Evolutionary conservation across 1,284 basidiomycete genomes (phyloP).

Genomic region (Naganishia sp.): DNA sequence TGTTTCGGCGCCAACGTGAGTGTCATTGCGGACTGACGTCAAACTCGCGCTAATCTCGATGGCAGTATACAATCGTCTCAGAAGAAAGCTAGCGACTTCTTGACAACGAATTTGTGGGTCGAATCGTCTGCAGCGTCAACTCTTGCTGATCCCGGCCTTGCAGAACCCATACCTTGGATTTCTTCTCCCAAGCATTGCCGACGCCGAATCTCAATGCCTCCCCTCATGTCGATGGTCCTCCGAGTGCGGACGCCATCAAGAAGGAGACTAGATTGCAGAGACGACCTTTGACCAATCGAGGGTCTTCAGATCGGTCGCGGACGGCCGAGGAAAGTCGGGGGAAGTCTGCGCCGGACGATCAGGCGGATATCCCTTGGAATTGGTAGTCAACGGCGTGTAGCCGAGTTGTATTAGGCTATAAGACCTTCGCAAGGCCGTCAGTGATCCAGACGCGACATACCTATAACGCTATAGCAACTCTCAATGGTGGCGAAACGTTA

Average conservation of each 20-base stretch:
- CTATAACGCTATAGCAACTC: no score
- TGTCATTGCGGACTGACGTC: not conserved
- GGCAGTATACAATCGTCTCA: slow-evolving; percentile 19
- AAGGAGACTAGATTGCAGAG: not conserved
- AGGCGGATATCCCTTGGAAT: slow-evolving; percentile 22
- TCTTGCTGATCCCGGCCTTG: not conserved
- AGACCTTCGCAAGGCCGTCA: no score
- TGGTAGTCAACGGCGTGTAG: not conserved
- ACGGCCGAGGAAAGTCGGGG: not conserved
- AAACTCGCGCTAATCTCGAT: not conserved
- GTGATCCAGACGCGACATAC: no score
- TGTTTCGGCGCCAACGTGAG: slow-evolving; percentile 19
- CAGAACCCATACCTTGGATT: slow-evolving; percentile 23
- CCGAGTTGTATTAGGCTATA: not conserved
- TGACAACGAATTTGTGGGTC: slow-evolving; percentile 15
- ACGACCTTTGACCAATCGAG: not conserved
- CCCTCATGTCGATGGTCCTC: not conserved
- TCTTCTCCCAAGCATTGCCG: slow-evolving; percentile 19
- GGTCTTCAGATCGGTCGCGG: not conserved
- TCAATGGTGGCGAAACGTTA: not conserved
- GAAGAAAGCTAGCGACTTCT: slow-evolving; percentile 23
- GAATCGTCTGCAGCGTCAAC: no score
- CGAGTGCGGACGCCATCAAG: not conserved
- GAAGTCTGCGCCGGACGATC: not conserved
- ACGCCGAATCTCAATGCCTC: slow-evolving; percentile 15